Conservation (phyloP, 176 grass and related monocot species). For the Avena eriantha region DNA sequence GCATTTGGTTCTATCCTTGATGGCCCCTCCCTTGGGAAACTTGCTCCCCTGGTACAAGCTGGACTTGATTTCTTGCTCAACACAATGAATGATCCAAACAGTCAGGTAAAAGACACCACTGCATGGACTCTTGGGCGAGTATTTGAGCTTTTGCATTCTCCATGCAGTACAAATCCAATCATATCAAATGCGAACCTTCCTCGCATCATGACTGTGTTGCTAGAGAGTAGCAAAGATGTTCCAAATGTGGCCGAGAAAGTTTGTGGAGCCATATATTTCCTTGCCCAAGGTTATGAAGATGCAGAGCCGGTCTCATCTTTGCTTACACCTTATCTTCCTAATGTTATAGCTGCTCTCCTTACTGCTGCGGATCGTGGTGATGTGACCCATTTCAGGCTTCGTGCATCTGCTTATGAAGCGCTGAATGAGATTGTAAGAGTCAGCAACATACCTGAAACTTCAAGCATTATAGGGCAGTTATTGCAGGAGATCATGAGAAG, state of each 20-base stretch:
- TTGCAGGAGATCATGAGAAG: constrained; percentile 86
- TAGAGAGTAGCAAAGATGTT: constrained; percentile 84
- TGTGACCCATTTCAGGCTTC: constrained; percentile 67
- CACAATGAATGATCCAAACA: constrained; percentile 80
- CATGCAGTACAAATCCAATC: constrained; percentile 63
- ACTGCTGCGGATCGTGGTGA: constrained; percentile 76
- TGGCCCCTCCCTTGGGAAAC: constrained; percentile 86
- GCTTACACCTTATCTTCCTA: constrained; percentile 85
- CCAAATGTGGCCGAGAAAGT: constrained; percentile 98
- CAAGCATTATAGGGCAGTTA: constrained; percentile 70
- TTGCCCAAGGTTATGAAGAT: constrained; percentile 88
- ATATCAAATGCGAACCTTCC: constrained; percentile 83
- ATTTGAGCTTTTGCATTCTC: constrained; percentile 87
- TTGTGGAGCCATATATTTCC: constrained; percentile 93
- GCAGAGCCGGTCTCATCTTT: constrained; percentile 53
- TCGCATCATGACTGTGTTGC: constrained; percentile 72
- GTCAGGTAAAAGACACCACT: constrained; percentile 89
- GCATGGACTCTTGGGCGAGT: constrained; percentile 95
- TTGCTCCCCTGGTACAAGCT: constrained; percentile 66
- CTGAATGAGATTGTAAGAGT: constrained; percentile 94
- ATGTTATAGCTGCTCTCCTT: constrained; percentile 76
- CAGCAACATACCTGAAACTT: constrained; percentile 67
- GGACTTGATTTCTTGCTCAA: constrained; percentile 91
- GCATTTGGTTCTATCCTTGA: constrained; percentile 99
- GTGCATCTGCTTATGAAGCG: constrained; percentile 86